Conservation (phyloP, 345 rosid species). For the Heritiera fomes region DNA sequence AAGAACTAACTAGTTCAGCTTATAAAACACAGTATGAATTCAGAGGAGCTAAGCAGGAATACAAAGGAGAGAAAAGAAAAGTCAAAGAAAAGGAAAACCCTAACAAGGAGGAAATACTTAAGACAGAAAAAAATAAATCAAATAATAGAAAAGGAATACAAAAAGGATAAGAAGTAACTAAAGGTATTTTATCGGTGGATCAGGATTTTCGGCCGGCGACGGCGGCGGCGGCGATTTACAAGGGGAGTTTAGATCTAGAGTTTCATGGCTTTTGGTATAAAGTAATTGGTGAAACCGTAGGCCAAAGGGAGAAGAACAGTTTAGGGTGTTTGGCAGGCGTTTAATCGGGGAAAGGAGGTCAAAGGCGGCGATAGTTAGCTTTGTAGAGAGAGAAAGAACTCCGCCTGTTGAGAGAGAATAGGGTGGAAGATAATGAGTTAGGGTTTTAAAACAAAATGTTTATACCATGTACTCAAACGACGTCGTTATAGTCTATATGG, state of each 20-base stretch:
- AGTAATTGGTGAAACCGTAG: not conserved
- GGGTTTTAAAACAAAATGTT: too few relatives aligned
- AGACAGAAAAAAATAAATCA: not conserved
- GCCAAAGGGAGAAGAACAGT: not conserved
- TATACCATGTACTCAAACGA: not conserved
- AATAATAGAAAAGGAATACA: not conserved
- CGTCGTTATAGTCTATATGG: not conserved
- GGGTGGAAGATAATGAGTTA: not conserved
- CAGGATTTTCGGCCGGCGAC: not conserved
- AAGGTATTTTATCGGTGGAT: not conserved
- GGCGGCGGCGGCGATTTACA: not conserved
- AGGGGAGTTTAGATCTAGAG: not conserved
- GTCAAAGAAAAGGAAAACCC: slow-evolving; percentile 11
- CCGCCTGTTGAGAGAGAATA: not conserved
- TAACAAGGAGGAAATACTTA: not conserved
- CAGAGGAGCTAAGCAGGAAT: not conserved
- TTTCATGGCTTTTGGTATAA: not conserved
- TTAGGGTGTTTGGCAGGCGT: not conserved
- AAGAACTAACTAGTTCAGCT: not conserved
- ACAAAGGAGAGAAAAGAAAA: not conserved
- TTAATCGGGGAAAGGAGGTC: not conserved
- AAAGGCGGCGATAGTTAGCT: not conserved
- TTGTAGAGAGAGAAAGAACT: not conserved
- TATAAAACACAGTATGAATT: too few relatives aligned
- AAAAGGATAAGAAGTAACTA: not conserved